Conservation (phyloP, 1,139 yeast species). For the Debaryomyces sp. region DNA sequence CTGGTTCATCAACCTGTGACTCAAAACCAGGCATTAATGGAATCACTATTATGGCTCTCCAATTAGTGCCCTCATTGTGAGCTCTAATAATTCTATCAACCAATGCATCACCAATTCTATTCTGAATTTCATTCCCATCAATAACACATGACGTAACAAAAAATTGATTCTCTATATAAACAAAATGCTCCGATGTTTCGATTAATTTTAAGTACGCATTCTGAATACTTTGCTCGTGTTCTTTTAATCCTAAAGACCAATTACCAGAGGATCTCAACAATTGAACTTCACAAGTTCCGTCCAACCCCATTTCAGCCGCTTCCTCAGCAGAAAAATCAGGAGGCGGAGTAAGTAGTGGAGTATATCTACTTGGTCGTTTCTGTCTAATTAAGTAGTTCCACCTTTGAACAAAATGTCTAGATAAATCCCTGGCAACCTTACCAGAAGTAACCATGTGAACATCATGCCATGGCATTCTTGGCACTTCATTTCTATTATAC, state of each 20-base stretch:
- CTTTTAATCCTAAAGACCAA: slow-evolving; percentile 90
- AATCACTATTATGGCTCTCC: slow-evolving; percentile 91
- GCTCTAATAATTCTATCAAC: slow-evolving; percentile 94
- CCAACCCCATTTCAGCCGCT: slow-evolving; percentile 59
- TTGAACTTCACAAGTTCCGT: slow-evolving; percentile 93
- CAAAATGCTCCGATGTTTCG: slow-evolving; percentile 89
- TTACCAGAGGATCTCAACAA: slow-evolving; percentile 82
- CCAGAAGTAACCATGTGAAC: slow-evolving; percentile 96
- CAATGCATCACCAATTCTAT: slow-evolving; percentile 92
- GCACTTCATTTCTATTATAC: slow-evolving; percentile 80
- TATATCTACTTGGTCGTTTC: slow-evolving; percentile 90
- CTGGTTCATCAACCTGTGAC: slow-evolving; percentile 89
- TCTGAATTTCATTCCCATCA: slow-evolving; percentile 84
- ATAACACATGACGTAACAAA: slow-evolving; percentile 86
- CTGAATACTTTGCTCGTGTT: slow-evolving; percentile 88
- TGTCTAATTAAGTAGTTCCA: slow-evolving; percentile 95
- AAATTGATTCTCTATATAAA: slow-evolving; percentile 93
- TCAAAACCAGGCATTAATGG: slow-evolving; percentile 99
- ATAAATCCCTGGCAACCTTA: slow-evolving; percentile 90
- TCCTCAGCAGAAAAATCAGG: slow-evolving; percentile 81
- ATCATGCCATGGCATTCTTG: slow-evolving; percentile 99
- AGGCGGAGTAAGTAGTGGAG: slow-evolving; percentile 92
- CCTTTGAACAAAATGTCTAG: slow-evolving; percentile 94
- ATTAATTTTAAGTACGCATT: slow-evolving; percentile 89
- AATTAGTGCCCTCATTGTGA: slow-evolving; percentile 68